A percentile compares a stretch with the other conserved stretches of the same genome.
These are phyloP conservation scores for Sarocladium kiliense DNA, from an alignment of 2,329 filamentous ascomycete genomes.

Conservation along the genomic window DNA sequence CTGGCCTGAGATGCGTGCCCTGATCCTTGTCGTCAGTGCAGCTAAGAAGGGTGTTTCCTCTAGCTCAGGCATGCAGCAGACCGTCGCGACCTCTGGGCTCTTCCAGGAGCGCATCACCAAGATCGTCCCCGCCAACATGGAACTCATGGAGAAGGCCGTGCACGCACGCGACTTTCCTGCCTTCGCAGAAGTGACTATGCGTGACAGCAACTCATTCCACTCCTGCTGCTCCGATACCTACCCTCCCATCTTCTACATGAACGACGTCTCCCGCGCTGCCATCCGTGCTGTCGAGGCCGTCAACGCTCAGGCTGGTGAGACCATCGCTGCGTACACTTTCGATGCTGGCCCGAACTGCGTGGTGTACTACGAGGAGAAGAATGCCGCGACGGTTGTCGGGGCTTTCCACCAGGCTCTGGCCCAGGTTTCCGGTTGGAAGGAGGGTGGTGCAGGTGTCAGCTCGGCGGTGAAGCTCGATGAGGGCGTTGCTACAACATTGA, in stretches of 20 bases:
- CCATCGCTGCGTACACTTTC: conserved; percentile 90
- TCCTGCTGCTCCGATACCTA: conserved; percentile 91
- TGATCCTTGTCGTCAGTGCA: conserved; percentile 86
- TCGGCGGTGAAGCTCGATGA: conserved; percentile 57
- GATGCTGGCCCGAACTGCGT: conserved; percentile 97
- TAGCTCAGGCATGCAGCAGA: conserved; percentile 95
- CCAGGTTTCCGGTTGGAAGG: conserved; percentile 67
- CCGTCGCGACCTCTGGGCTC: conserved; percentile 83
- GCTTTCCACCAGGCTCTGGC: conserved; percentile 66
- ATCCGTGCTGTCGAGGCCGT: conserved; percentile 86
- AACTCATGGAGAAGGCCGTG: conserved; percentile 78
- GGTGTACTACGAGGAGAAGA: conserved; percentile 85
- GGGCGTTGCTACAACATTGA: conserved; percentile 59
- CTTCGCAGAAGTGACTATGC: conserved; percentile 91
- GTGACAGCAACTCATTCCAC: conserved; percentile 96
- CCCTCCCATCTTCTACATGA: conserved; percentile 98
- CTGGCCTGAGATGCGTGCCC: conserved; percentile 92
- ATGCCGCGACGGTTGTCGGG: conserved; percentile 68
- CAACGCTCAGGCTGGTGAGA: conserved; percentile 73
- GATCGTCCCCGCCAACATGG: conserved; percentile 81
- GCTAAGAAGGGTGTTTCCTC: conserved; percentile 95
- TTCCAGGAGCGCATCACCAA: conserved; percentile 71
- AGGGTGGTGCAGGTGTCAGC: conserved; percentile 47
- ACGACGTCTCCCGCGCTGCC: conserved; percentile 83
- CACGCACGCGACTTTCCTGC: conserved; percentile 71